A percentile compares a stretch with the other conserved stretches of the same genome.
These are phyloP conservation scores for Coemansia sp. DNA, from an alignment of 192 early-diverging fungal genomes.

Conservation along the genomic window DNA sequence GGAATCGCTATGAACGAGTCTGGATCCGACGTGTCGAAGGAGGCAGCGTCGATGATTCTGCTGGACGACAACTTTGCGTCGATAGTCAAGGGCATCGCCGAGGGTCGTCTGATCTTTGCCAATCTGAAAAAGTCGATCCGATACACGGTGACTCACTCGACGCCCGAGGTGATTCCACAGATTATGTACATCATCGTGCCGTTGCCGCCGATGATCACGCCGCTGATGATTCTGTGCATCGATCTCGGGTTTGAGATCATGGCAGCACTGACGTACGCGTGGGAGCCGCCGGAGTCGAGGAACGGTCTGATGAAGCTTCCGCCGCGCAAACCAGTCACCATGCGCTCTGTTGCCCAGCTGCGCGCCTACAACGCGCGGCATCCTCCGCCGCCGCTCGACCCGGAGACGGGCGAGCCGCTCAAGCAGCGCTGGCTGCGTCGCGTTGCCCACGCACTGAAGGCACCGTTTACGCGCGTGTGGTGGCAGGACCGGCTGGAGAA, in stretches of 20 bases:
- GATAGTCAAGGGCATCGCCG: conserved; percentile 87
- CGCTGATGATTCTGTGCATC: conserved; percentile 86
- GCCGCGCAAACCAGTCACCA: conserved; percentile 88
- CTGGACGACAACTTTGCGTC: conserved; percentile 99
- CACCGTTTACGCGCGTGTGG: conserved; percentile 58
- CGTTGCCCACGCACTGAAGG: conserved; percentile 32
- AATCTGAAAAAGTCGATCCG: conserved; percentile 95
- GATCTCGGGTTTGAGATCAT: conserved; percentile 96
- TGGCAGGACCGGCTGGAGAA: conserved; percentile 68
- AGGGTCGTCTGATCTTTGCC: conserved; percentile 92
- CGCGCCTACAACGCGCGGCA: conserved; percentile 58
- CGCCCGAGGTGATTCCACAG: conserved; percentile 85
- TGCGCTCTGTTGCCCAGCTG: conserved; percentile 69
- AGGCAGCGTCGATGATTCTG: conserved; percentile 95
- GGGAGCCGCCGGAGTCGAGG: conserved; percentile 81
- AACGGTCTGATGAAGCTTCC: conserved; percentile 82
- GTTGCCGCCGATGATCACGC: conserved; percentile 75
- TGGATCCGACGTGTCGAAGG: conserved; percentile 95
- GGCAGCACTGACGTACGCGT: conserved; percentile 84
- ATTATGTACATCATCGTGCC: conserved; percentile 86
- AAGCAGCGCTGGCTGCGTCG: conserved; percentile 25
- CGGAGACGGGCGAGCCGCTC: conserved; percentile 55
- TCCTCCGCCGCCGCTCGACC: conserved; percentile 54
- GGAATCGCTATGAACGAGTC: conserved; percentile 97
- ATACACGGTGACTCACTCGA: conserved; percentile 90